Conservation (phyloP, 2,329 filamentous ascomycete species). For the Pestalotiopsis sp. region DNA sequence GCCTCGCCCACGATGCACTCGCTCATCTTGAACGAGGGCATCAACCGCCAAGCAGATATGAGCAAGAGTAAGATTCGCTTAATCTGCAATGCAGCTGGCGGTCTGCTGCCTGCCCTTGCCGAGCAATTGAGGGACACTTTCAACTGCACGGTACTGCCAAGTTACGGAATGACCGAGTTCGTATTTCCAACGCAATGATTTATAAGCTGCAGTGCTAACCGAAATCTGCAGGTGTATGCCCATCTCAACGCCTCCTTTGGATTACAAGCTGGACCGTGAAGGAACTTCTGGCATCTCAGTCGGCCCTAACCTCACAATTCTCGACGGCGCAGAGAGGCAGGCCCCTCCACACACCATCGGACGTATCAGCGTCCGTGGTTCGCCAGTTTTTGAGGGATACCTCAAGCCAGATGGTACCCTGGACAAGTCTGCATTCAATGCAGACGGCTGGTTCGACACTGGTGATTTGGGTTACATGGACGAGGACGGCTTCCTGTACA, state of each 20-base stretch:
- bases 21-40: conserved; percentile 51
- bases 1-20: conserved; percentile 61
- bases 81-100: conserved; percentile 60
- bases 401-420: conserved; percentile 43
- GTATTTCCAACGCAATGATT: neutral
- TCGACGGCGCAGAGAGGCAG: conserved; percentile 42
- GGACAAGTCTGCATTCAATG: conserved; percentile 49
- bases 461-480: conserved; percentile 58
- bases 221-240: conserved; percentile 49
- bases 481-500: conserved; percentile 52
- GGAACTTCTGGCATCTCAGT: conserved; percentile 56
- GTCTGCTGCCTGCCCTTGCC: conserved; percentile 53
- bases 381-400: conserved; percentile 55
- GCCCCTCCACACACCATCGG: conserved; percentile 40
- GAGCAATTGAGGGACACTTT: conserved; percentile 52
- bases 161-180: conserved; percentile 61
- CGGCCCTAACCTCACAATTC: conserved; percentile 53
- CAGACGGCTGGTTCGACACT: conserved; percentile 56
- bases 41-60: conserved; percentile 40
- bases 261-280: conserved; percentile 52
- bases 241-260: conserved; percentile 56
- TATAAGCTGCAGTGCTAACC: neutral
- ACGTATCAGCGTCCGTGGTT: conserved; percentile 53
- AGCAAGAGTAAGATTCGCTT: conserved; percentile 48
- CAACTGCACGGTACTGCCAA: conserved; percentile 53